phyloP scores from a whole-genome alignment of 441 rosid genomes.

The Populus hybrid region DNA sequence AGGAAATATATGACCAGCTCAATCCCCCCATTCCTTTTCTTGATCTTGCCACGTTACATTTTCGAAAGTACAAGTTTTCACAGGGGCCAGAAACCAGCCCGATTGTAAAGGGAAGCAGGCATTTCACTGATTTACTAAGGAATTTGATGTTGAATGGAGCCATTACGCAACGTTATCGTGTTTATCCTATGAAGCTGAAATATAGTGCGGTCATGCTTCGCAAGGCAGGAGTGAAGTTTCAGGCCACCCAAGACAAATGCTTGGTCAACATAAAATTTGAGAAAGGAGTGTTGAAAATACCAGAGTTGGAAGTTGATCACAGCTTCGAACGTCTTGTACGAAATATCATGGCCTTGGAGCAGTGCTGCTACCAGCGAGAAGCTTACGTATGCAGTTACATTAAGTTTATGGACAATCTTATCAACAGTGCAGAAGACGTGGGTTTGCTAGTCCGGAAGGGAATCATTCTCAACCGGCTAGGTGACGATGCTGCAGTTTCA shows the following conservation, averaged over 20 bases:
- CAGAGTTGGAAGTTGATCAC: background rate
- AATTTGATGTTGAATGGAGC: background rate
- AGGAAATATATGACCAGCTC: too few relatives aligned
- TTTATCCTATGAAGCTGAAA: background rate
- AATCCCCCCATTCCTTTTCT: too few relatives aligned
- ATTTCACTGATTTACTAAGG: too few relatives aligned
- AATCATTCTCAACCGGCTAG: background rate
- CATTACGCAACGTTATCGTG: fast-evolving
- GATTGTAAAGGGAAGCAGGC: too few relatives aligned
- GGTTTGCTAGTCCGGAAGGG: too few relatives aligned
- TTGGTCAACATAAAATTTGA: background rate
- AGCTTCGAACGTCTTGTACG: background rate
- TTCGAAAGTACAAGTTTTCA: too few relatives aligned
- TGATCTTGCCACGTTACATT: too few relatives aligned
- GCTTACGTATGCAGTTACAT: background rate
- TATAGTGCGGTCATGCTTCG: background rate
- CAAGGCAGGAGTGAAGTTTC: background rate
- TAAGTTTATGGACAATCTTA: background rate
- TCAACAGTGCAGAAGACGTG: background rate
- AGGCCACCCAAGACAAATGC: background rate
- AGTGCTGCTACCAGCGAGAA: too few relatives aligned
- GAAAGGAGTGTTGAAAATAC: background rate
- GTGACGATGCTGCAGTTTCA: background rate
- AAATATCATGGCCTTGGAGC: too few relatives aligned
- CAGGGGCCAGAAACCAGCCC: fast-evolving